Evolutionary conservation across 2,329 filamentous ascomycete species (phyloP).

Genomic region (Aciculosporium take): DNA sequence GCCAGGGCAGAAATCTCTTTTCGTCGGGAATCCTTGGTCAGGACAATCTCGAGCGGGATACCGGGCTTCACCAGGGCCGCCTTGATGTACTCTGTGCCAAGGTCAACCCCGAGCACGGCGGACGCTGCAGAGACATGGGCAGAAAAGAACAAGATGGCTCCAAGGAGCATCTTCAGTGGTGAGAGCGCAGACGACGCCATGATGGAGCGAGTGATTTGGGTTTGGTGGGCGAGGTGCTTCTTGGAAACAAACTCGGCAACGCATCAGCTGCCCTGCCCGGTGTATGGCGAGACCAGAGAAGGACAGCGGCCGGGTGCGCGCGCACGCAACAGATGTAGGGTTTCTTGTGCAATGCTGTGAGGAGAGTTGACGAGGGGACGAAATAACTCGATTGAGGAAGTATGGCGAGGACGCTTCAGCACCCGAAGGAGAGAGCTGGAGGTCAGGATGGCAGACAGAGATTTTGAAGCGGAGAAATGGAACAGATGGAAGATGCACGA

Average conservation of each 20-base stretch:
- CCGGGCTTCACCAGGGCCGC: conserved; percentile 91
- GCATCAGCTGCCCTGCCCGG: not conserved
- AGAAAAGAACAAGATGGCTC: conserved; percentile 23
- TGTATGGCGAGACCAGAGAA: not conserved
- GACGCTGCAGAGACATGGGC: conserved; percentile 39
- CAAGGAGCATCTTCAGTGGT: conserved; percentile 24
- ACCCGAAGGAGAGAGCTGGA: not conserved
- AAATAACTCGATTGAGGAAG: too few species aligned
- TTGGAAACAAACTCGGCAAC: not conserved
- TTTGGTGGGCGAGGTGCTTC: conserved; percentile 2
- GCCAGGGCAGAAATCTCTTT: conserved; percentile 86
- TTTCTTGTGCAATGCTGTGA: not conserved
- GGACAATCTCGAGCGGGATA: conserved; percentile 91
- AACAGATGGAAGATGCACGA: conserved; percentile 25
- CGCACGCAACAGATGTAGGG: not conserved
- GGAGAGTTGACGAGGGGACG: not conserved
- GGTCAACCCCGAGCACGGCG: conserved; percentile 80
- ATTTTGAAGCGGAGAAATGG: conserved; percentile 19
- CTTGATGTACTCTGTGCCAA: conserved; percentile 96
- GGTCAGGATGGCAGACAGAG: conserved; percentile 5
- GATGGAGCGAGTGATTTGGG: conserved; percentile 12
- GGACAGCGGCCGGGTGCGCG: not conserved
- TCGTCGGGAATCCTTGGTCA: conserved; percentile 93
- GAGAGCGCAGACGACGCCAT: conserved; percentile 23
- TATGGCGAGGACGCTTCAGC: not conserved